phyloP scores from a whole-genome alignment of 208 protist species.

The Borovskyia barvae region DNA sequence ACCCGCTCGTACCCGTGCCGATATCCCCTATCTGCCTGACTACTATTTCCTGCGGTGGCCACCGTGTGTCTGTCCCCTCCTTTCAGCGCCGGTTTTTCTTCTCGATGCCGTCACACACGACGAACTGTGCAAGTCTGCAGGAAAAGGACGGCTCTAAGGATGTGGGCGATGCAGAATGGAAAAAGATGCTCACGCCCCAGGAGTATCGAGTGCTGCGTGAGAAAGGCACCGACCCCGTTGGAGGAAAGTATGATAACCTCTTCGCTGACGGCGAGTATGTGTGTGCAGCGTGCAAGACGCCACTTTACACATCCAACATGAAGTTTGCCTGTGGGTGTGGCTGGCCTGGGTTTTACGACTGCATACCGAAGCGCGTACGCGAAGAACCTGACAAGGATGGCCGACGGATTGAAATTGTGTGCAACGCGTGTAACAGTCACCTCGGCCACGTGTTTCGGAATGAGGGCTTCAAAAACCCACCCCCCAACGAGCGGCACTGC shows the following conservation, averaged over 20 bases:
- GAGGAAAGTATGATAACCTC: conserved; percentile 56
- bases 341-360: conserved; percentile 90
- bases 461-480: conserved; percentile 85
- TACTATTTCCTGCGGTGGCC: neutral
- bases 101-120: conserved; percentile 20
- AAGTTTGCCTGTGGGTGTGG: conserved; percentile 90
- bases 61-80: no score
- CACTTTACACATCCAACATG: conserved; percentile 82
- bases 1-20: no score
- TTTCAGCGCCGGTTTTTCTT: no score
- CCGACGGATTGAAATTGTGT: conserved; percentile 87
- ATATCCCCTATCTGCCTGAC: no score
- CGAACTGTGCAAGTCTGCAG: conserved; percentile 49
- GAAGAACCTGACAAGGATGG: conserved; percentile 77
- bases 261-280: conserved; percentile 72
- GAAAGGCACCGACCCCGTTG: conserved; percentile 74
- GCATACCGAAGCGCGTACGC: conserved; percentile 67
- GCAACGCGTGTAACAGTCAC: conserved; percentile 90
- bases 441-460: conserved; percentile 92
- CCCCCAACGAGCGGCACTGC: conserved; percentile 91
- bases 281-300: conserved; percentile 77
- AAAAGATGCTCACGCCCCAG: conserved; percentile 35
- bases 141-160: conserved; percentile 73
- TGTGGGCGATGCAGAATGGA: conserved; percentile 65
- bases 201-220: conserved; percentile 73